Evolutionary conservation across 805 yeast species (phyloP).

Genomic region (Myxozyma neglecta): DNA sequence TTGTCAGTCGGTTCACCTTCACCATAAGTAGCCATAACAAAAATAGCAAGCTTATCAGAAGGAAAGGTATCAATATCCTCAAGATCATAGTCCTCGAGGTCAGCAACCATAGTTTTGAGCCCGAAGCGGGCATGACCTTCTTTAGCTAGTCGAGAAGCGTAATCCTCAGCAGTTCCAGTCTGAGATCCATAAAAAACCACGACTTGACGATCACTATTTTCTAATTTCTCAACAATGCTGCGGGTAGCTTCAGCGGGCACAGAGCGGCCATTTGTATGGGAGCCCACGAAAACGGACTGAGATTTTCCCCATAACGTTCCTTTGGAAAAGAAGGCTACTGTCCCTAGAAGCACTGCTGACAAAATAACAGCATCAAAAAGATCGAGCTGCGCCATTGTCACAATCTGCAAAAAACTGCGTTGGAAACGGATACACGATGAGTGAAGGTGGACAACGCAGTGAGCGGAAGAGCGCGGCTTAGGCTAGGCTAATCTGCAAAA

Average conservation of each 20-base stretch:
- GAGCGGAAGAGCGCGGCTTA: neutral
- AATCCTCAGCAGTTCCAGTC: conserved; percentile 98
- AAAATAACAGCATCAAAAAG: conserved; percentile 69
- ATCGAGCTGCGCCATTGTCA: conserved; percentile 49
- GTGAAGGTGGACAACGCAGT: neutral
- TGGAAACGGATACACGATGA: neutral
- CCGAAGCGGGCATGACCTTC: conserved; percentile 83
- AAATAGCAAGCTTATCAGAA: conserved; percentile 59
- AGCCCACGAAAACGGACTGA: conserved; percentile 8
- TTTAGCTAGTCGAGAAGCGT: conserved; percentile 84
- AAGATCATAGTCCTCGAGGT: conserved; percentile 83
- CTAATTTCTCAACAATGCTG: conserved; percentile 44
- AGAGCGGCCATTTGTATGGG: neutral
- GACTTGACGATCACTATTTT: conserved; percentile 66
- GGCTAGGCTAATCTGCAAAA: neutral
- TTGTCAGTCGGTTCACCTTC: conserved; percentile 99
- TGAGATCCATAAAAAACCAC: conserved; percentile 90
- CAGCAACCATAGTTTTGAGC: conserved; percentile 79
- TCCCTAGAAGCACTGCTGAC: conserved; percentile 62
- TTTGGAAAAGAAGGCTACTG: conserved; percentile 65
- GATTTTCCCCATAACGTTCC: conserved; percentile 52
- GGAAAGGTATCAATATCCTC: conserved; percentile 70
- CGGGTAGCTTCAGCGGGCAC: conserved; percentile 28
- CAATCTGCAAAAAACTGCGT: neutral
- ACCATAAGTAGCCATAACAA: conserved; percentile 91